These are phyloP conservation scores for Chytriomyces sp. DNA, from an alignment of 192 early-diverging fungal genomes.

Conservation along the genomic window DNA sequence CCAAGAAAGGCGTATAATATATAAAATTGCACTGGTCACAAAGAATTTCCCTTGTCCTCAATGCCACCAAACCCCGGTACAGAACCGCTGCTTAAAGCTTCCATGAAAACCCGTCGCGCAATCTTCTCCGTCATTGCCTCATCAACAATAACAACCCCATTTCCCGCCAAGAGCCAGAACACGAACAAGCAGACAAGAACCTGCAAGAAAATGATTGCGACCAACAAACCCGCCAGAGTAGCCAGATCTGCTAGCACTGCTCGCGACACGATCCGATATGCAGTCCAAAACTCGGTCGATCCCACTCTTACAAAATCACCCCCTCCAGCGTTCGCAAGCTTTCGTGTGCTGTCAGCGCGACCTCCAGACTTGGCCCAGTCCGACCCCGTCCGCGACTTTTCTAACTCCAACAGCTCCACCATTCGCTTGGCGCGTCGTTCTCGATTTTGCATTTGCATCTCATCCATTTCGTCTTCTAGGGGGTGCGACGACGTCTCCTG, in stretches of 20 bases:
- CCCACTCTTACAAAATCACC: too few relatives aligned
- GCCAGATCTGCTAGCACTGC: too few relatives aligned
- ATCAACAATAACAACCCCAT: not conserved
- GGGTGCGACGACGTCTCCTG: conserved; percentile 2
- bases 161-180: not conserved
- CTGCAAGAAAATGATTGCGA: not conserved
- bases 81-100: not conserved
- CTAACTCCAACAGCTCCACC: conserved; percentile 8
- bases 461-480: conserved; percentile 22
- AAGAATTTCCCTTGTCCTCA: too few relatives aligned
- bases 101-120: not conserved
- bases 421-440: not conserved
- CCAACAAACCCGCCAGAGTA: too few relatives aligned
- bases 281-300: too few relatives aligned
- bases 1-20: too few relatives aligned
- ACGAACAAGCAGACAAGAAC: not conserved
- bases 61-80: too few relatives aligned
- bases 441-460: conserved; percentile 9
- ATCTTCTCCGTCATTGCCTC: not conserved
- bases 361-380: too few relatives aligned
- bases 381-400: not conserved
- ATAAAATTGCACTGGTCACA: too few relatives aligned
- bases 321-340: too few relatives aligned
- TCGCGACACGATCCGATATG: too few relatives aligned
- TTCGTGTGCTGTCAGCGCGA: too few relatives aligned